Percentiles rank a stretch among this genome's conserved stretches.
Conservation (phyloP, 768 basidiomycete species). For the Psilocybe cubensis region DNA sequence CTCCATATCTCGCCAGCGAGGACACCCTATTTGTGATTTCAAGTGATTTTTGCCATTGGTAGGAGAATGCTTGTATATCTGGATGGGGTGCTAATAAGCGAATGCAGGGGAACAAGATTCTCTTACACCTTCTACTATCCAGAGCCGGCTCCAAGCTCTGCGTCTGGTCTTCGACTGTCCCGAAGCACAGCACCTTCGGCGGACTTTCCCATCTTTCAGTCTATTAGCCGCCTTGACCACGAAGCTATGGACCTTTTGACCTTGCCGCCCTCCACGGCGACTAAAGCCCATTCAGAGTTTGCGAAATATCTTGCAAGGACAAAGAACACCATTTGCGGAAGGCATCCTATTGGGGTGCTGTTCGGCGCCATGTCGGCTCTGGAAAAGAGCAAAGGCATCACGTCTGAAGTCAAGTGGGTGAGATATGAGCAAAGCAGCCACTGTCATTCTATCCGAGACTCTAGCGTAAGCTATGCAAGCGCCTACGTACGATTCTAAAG, state of each 20-base stretch:
- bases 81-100: neutral
- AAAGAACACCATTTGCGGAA: conserved; percentile 95
- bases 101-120: conserved; percentile 78
- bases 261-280: conserved; percentile 54
- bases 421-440: conserved; percentile 92
- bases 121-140: conserved; percentile 90
- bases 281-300: conserved; percentile 63
- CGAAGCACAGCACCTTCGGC: conserved; percentile 41
- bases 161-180: conserved; percentile 53
- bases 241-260: conserved; percentile 81
- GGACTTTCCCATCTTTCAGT: conserved; percentile 75
- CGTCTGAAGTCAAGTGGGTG: conserved; percentile 73
- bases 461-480: conserved; percentile 97
- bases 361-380: conserved; percentile 73
- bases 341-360: conserved; percentile 94
- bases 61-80: conserved; percentile 20
- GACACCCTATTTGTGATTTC: conserved; percentile 91
- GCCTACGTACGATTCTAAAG: conserved; percentile 72
- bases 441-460: conserved; percentile 69
- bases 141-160: conserved; percentile 50
- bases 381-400: conserved; percentile 41
- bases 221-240: conserved; percentile 84
- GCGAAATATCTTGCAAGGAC: conserved; percentile 70
- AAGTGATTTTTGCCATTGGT: conserved; percentile 99
- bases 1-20: conserved; percentile 76